Evolutionary conservation across 306 rosid species (phyloP).

Genomic region (Boehmeria nivea): DNA sequence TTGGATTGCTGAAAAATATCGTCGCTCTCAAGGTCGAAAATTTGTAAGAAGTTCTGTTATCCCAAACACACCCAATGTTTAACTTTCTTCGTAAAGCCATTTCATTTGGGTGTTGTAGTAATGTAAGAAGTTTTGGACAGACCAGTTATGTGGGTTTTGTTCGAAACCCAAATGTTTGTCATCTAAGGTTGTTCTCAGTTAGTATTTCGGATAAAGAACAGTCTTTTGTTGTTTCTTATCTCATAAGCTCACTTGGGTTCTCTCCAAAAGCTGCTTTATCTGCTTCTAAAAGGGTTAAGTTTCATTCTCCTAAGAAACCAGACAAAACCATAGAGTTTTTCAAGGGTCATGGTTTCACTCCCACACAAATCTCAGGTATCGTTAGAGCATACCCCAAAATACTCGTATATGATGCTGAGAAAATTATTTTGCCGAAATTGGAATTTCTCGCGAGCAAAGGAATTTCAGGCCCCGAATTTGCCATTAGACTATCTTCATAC

Average conservation of each 20-base stretch:
- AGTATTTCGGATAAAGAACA: too few relatives aligned
- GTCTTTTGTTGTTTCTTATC: conserved; percentile 33
- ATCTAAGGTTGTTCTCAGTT: too few relatives aligned
- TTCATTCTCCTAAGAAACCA: conserved; percentile 23
- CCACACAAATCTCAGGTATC: conserved; percentile 3
- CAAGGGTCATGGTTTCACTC: conserved; percentile 18
- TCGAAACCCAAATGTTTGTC: too few relatives aligned
- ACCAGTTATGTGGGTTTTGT: too few relatives aligned
- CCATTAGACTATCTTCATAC: neutral
- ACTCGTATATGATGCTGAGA: conserved; percentile 4
- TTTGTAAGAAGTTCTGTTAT: too few relatives aligned
- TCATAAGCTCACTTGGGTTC: conserved; percentile 26
- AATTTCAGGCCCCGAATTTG: conserved; percentile 21
- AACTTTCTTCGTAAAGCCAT: too few relatives aligned
- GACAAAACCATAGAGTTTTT: conserved; percentile 21
- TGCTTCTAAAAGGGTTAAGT: conserved; percentile 15
- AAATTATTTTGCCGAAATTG: conserved; percentile 26
- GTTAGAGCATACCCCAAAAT: neutral
- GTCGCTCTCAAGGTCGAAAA: too few relatives aligned
- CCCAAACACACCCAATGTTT: too few relatives aligned
- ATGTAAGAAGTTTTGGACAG: too few relatives aligned
- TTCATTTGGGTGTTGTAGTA: too few relatives aligned
- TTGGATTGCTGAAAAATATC: neutral
- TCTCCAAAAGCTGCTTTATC: conserved; percentile 28
- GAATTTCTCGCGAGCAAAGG: conserved; percentile 30